Evolutionary conservation across 768 basidiomycete species (phyloP), one percentile per base, ranked within the genome.

Genomic region (Rhodotorula kratochvilovae): DNA sequence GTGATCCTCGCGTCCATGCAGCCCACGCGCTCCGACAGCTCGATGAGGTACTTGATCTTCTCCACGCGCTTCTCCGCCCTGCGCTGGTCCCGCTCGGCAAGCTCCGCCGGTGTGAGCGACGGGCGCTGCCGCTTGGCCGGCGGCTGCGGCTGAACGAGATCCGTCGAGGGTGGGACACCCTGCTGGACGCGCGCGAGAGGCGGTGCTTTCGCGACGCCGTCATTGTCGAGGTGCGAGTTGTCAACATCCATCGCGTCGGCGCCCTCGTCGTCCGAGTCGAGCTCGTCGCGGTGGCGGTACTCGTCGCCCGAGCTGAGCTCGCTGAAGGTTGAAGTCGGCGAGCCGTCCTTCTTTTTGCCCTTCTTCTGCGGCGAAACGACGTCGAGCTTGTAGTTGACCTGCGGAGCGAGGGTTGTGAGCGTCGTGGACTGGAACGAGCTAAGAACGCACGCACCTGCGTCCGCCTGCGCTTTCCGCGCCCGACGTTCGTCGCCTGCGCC

Each of bases 371-470:
- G 50, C 21, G 51, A 50, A 0, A 21, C 45, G 19, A 25, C 42
- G 25, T 43, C 65, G 33, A 71, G 39, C 8, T 16, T 15, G 65
- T 71, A 71, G 65, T 71, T 67, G 48, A 71, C 70, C 70, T 71
- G 55, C 29, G 4, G 5, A 6, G 7, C 39, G 39, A 6, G 46
- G 51, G 19, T 5, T 5, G 21, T 33, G 2, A 25, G 23, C 19
- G 2, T n/a, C 17, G 6, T 5, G 0, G 36, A 35, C 0, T 23
- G 15, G 19, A 51, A 31, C 21, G 29, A 58, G 29, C 25, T 35
- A 45, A 23, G 17, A n/a, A 63, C 31, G 1, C 19, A 43, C 69
- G 35, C 33, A 70, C 69, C 51, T 61, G n/a, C 8, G 13, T 16
- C 15, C 63, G 46, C 33, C 11, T 55, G 23, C 56, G 70, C 61